These are phyloP conservation scores for Helichrysum umbraculigerum DNA, from an alignment of 129 eudicot genomes.

Conservation along the genomic window DNA sequence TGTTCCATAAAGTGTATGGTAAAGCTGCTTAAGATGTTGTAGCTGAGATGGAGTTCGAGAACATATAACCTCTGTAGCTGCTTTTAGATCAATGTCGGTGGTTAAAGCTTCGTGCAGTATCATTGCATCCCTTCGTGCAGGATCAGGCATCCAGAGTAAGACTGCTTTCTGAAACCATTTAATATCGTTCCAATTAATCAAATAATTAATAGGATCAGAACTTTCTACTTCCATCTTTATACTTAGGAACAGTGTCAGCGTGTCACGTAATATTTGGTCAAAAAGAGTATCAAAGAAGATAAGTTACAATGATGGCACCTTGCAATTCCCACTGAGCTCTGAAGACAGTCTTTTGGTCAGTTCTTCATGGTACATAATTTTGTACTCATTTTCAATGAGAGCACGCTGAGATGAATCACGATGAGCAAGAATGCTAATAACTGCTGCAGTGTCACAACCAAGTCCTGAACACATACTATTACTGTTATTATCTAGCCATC, in stretches of 20 bases:
- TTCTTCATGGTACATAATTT: constrained; percentile 58
- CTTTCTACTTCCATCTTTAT: neutral
- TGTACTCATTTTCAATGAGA: constrained; percentile 73
- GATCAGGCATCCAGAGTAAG: constrained; percentile 78
- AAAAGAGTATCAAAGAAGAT: neutral
- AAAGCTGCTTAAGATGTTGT: constrained; percentile 68
- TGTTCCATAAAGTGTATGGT: constrained; percentile 46
- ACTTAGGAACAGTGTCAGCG: neutral
- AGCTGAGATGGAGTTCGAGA: constrained; percentile 71
- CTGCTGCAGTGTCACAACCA: constrained; percentile 80
- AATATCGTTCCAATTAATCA: neutral
- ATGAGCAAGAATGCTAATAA: constrained; percentile 77
- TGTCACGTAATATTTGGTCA: constrained; percentile 11
- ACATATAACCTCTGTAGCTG: constrained; percentile 85
- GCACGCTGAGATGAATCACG: constrained; percentile 81
- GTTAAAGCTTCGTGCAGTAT: constrained; percentile 52
- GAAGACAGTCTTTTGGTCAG: constrained; percentile 59
- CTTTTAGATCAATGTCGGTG: constrained; percentile 45
- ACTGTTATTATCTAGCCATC: neutral
- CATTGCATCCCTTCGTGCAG: constrained; percentile 73
- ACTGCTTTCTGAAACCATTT: constrained; percentile 64
- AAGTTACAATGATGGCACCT: constrained; percentile 44
- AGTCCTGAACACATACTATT: constrained; percentile 49
- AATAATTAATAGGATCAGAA: neutral
- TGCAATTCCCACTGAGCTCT: constrained; percentile 70